Conservation (phyloP, 352 stramenopile species). For the Phytophthora megakarya region DNA sequence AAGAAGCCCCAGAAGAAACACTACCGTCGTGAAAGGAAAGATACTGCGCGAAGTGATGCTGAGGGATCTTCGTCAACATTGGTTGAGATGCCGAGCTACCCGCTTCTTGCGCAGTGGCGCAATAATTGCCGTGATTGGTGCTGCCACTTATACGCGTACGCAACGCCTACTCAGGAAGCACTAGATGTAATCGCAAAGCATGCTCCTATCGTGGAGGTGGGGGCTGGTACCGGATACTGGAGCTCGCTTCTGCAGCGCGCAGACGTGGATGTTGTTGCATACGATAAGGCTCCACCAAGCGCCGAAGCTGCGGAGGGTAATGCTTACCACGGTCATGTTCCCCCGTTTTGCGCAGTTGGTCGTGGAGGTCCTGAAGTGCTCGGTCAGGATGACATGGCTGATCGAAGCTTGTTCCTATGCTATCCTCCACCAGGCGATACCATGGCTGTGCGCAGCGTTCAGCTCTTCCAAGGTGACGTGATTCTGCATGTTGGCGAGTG, state of each 20-base stretch:
- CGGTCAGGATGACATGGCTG: slow-evolving; percentile 38
- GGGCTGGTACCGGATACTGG: slow-evolving; percentile 92
- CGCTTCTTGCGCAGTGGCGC: slow-evolving; percentile 72
- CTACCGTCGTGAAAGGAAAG: slow-evolving; percentile 54
- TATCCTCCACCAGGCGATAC: slow-evolving; percentile 67
- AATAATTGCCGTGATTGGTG: slow-evolving; percentile 81
- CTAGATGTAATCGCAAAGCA: slow-evolving; percentile 55
- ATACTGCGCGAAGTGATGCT: slow-evolving; percentile 4
- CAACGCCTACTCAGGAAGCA: slow-evolving; percentile 62
- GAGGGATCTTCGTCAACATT: slow-evolving; percentile 24
- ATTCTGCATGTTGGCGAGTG: slow-evolving; percentile 80
- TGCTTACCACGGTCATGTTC: slow-evolving; percentile 68
- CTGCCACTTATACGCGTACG: slow-evolving; percentile 77
- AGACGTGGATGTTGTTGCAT: slow-evolving; percentile 78
- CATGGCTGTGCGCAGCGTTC: slow-evolving; percentile 64
- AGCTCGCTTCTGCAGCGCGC: slow-evolving; percentile 66
- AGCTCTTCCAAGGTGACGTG: slow-evolving; percentile 64
- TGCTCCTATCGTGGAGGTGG: slow-evolving; percentile 85
- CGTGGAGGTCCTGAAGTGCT: slow-evolving; percentile 65
- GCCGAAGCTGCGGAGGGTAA: slow-evolving; percentile 42
- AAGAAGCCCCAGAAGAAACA: slow-evolving; percentile 72
- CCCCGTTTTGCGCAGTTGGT: slow-evolving; percentile 64
- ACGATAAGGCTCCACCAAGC: slow-evolving; percentile 58
- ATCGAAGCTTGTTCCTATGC: slow-evolving; percentile 68
- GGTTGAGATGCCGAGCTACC: slow-evolving; percentile 63